Base-by-base conservation (phyloP, 768 basidiomycete species). In the Boletus patriciae region DNA sequence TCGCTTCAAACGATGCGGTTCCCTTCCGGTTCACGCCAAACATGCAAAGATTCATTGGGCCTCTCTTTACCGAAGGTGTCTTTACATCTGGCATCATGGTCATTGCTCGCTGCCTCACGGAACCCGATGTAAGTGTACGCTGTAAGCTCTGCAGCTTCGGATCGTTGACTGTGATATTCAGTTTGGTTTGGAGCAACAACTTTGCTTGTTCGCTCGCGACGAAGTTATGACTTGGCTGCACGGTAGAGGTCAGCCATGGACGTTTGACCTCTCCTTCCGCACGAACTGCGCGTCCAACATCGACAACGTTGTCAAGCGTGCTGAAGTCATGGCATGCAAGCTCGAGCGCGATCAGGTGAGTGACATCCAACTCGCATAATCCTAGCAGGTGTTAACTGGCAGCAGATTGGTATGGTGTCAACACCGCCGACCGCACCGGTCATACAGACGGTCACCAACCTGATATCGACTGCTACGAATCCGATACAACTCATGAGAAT, bases 21-120 rank as follows among this genome's bases (percentile, higher is more conserved):
- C 97, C 97, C 1, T 99, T 99, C 89, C 88, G 97, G 37, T 84
- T 96, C 61, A 98, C 97, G 5, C 94, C 94, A 4, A 98, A 97
- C 73, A 84, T 99, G 77, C 97, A 99, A 73, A 81, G 83, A 60
- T 95, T 99, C 77, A 74, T 98, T 37, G 93, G 92, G 2, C 88
- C 90, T 2, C 82, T 92, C 52, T 88, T 91, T 41, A 90, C 87
- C 1, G 97, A 99, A 70, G 97, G 96, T 9, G 74, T 97, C 37
- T 76, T 99, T 41, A 86, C 92, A 0, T 82, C 90, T 9, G 86
- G 90, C 5, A 85, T 96, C 49, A 89, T 97, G 80, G 90, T 94
- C 3, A 94, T 99, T 50, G 94, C 87, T 6, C 83, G 94, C 47
- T 88, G 88, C 58, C 78, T 99, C 45, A 94, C 92, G 5, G 89